Percentiles rank a stretch among this genome's conserved stretches.
phyloP scores from a whole-genome alignment of 2,329 filamentous ascomycete species.

The Pyrenophora seminiperda region DNA sequence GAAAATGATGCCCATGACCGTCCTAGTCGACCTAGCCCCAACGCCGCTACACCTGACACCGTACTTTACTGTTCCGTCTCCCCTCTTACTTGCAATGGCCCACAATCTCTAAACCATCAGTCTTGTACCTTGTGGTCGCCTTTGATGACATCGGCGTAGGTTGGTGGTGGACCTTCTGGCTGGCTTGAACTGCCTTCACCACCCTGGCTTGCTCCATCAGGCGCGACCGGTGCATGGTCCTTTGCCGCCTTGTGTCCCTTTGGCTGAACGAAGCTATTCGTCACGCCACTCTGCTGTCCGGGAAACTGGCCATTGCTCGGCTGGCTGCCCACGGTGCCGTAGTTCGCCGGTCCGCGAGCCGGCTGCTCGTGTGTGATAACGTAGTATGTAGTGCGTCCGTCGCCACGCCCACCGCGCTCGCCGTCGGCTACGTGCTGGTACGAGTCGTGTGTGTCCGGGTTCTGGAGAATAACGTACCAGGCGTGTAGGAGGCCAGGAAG shows the following conservation, averaged over 20 bases:
- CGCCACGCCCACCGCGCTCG: conserved; percentile 50
- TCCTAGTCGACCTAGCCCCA: not conserved
- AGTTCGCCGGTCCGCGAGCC: conserved; percentile 48
- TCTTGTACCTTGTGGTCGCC: conserved; percentile 88
- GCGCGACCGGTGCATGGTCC: conserved; percentile 15
- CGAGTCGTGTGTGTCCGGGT: conserved; percentile 69
- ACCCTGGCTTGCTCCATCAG: conserved; percentile 20
- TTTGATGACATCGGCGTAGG: conserved; percentile 86
- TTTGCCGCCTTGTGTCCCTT: conserved; percentile 26
- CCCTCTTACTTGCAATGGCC: not conserved
- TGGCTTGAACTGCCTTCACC: conserved; percentile 37
- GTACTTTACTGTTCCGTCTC: not conserved
- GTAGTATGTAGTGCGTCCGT: conserved; percentile 33
- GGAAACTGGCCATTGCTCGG: conserved; percentile 51
- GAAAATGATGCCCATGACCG: not conserved
- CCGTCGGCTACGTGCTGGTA: conserved; percentile 67
- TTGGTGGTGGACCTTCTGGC: conserved; percentile 68
- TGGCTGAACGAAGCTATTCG: conserved; percentile 38
- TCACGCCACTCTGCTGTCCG: conserved; percentile 45
- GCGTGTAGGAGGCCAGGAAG: conserved; percentile 89
- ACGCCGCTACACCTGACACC: conserved; percentile 3
- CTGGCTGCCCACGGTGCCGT: conserved; percentile 51
- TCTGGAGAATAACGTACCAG: conserved; percentile 96
- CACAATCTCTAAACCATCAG: conserved; percentile 19
- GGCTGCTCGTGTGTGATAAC: conserved; percentile 38